phyloP scores from a whole-genome alignment of 2,329 filamentous ascomycete genomes.

The Fusarium nisikadoi region DNA sequence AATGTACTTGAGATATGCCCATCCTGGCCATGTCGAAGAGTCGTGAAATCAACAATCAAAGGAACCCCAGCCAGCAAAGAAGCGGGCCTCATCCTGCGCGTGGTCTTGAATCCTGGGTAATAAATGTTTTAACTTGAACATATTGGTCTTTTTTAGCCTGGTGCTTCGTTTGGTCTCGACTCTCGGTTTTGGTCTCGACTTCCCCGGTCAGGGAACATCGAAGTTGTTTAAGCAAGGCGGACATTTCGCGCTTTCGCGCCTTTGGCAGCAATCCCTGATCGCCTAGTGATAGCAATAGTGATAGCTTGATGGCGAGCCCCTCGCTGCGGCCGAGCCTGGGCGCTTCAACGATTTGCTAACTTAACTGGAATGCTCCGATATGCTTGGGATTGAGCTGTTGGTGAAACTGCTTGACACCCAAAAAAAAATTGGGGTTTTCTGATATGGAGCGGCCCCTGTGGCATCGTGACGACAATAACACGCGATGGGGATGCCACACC shows the following conservation, averaged over 20 bases:
- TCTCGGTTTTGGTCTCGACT: constrained; percentile 16
- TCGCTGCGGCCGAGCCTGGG: constrained; percentile 23
- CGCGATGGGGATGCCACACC: constrained; percentile 41
- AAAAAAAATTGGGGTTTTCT: constrained; percentile 19
- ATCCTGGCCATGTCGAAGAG: constrained; percentile 32
- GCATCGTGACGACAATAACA: constrained; percentile 44
- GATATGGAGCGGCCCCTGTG: constrained; percentile 25
- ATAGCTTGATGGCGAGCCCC: constrained; percentile 20
- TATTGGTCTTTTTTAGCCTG: constrained; percentile 30
- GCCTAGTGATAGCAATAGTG: constrained; percentile 1
- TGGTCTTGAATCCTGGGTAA: constrained; percentile 22
- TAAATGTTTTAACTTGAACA: constrained; percentile 25
- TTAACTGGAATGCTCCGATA: constrained; percentile 4
- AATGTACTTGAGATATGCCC: constrained; percentile 7
- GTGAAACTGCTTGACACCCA: constrained; percentile 8
- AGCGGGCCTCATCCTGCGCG: constrained; percentile 23
- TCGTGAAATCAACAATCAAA: constrained; percentile 21
- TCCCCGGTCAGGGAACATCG: constrained; percentile 18
- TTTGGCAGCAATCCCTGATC: constrained; percentile 29
- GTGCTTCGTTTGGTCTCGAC: constrained; percentile 26
- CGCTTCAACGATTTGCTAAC: constrained; percentile 9
- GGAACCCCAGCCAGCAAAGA: constrained; percentile 20
- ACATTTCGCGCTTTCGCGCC: constrained; percentile 30
- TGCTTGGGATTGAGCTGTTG: constrained; percentile 8
- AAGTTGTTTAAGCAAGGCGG: constrained; percentile 18